phyloP scores from a whole-genome alignment of 2,329 filamentous ascomycete genomes.

The Colletotrichum lentis region DNA sequence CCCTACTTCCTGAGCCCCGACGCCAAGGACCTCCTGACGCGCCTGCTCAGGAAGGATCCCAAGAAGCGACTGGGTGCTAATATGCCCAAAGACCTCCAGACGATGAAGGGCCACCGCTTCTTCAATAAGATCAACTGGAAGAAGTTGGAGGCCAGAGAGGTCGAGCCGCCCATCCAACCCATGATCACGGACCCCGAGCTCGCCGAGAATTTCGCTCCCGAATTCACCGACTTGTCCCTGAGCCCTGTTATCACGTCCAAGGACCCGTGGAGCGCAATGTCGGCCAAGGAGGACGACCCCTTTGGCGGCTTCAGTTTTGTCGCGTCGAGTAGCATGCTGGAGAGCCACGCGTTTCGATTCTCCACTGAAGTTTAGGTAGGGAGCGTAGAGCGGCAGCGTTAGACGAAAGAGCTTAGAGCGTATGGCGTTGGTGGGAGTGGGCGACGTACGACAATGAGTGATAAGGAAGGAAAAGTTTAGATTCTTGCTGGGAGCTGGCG shows the following conservation, averaged over 20 bases:
- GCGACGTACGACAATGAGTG: background rate
- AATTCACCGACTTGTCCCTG: slow-evolving; percentile 87
- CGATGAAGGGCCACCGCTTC: slow-evolving; percentile 92
- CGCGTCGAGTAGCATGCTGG: slow-evolving; percentile 65
- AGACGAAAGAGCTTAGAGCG: background rate
- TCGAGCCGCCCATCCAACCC: slow-evolving; percentile 89
- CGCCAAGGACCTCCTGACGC: slow-evolving; percentile 90
- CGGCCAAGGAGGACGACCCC: slow-evolving; percentile 53
- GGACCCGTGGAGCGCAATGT: slow-evolving; percentile 52
- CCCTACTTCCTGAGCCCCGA: slow-evolving; percentile 92
- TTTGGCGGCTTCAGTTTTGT: slow-evolving; percentile 73
- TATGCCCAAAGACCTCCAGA: slow-evolving; percentile 86
- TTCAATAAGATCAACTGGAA: slow-evolving; percentile 98
- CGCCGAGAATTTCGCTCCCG: slow-evolving; percentile 93
- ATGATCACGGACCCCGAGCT: slow-evolving; percentile 95
- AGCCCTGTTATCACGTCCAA: slow-evolving; percentile 70
- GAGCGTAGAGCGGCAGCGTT: background rate
- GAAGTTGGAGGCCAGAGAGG: slow-evolving; percentile 79
- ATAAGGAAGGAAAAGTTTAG: slow-evolving; percentile 20
- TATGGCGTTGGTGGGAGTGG: background rate
- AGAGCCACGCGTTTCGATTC: slow-evolving; percentile 55
- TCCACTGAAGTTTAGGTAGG: slow-evolving; percentile 33
- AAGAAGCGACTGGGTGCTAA: slow-evolving; percentile 85
- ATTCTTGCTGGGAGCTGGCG: background rate
- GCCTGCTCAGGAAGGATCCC: slow-evolving; percentile 91